phyloP scores from a whole-genome alignment of 768 basidiomycete species.

The Suillus variegatus region DNA sequence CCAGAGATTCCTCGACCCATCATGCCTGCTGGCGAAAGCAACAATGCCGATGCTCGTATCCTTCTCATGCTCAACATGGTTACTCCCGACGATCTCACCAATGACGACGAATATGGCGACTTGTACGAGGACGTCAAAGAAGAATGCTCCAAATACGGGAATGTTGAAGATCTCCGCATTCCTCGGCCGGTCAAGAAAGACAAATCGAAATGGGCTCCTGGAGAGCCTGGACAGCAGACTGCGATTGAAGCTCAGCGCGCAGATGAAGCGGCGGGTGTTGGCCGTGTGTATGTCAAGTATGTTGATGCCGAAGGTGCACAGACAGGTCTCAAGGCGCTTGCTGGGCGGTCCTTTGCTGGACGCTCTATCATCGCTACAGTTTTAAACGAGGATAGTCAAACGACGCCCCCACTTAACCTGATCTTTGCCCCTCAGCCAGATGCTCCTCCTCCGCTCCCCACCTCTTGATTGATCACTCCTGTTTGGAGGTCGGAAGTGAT shows the following conservation, averaged over 20 bases:
- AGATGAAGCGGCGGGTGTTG: slow-evolving; percentile 92
- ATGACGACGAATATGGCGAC: slow-evolving; percentile 93
- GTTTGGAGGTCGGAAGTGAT: slow-evolving; percentile 17
- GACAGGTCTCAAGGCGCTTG: slow-evolving; percentile 80
- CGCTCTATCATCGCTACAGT: slow-evolving; percentile 86
- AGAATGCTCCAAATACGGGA: slow-evolving; percentile 81
- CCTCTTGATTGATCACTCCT: slow-evolving; percentile 20
- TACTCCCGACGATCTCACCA: slow-evolving; percentile 83
- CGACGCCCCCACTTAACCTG: slow-evolving; percentile 76
- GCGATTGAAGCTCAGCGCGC: slow-evolving; percentile 67
- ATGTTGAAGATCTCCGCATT: slow-evolving; percentile 83
- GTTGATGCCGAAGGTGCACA: slow-evolving; percentile 58
- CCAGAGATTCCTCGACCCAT: slow-evolving; percentile 86
- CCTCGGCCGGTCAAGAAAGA: slow-evolving; percentile 88
- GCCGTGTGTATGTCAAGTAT: slow-evolving; percentile 95
- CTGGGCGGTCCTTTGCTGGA: slow-evolving; percentile 86
- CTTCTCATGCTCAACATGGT: slow-evolving; percentile 99
- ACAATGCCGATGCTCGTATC: slow-evolving; percentile 68
- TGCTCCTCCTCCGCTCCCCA: slow-evolving; percentile 75
- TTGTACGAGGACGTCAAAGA: slow-evolving; percentile 93
- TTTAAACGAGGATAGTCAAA: slow-evolving; percentile 81
- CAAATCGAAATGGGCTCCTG: slow-evolving; percentile 73
- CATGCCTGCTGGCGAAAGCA: slow-evolving; percentile 78
- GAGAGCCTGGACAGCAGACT: slow-evolving; percentile 59
- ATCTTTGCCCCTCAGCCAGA: slow-evolving; percentile 87